A percentile compares a stretch with the other conserved stretches of the same genome.
These are phyloP conservation scores for Calonectria naviculata DNA, from an alignment of 2,329 filamentous ascomycete species.

Conservation along the genomic window DNA sequence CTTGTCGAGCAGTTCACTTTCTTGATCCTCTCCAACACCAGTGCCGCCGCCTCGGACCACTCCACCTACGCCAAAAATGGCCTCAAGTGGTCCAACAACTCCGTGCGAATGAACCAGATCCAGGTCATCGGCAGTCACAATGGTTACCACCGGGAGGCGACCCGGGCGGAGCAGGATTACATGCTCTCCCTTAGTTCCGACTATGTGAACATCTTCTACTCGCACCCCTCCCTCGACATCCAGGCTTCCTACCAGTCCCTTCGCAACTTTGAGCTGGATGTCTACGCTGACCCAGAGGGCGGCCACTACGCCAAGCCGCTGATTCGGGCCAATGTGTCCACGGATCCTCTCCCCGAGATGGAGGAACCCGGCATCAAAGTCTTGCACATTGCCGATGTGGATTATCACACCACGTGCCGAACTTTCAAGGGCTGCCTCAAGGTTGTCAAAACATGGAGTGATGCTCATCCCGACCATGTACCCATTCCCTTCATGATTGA, in stretches of 20 bases:
- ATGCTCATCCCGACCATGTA: conserved; percentile 53
- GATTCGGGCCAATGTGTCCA: conserved; percentile 50
- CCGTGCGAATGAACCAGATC: conserved; percentile 61
- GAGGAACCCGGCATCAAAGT: conserved; percentile 58
- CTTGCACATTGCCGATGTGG: conserved; percentile 61
- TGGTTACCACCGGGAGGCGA: conserved; percentile 60
- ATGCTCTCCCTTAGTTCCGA: conserved; percentile 51
- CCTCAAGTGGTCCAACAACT: conserved; percentile 43
- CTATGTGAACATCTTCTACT: conserved; percentile 58
- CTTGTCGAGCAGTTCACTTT: background rate
- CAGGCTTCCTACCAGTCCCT: conserved; percentile 58
- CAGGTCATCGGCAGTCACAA: conserved; percentile 64
- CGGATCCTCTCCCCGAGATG: conserved; percentile 50
- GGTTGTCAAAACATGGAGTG: conserved; percentile 56
- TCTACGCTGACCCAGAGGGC: conserved; percentile 60
- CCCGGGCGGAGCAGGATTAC: conserved; percentile 50
- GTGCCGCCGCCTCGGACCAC: background rate
- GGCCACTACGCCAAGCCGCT: conserved; percentile 58
- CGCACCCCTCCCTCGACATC: conserved; percentile 55
- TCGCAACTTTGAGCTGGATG: conserved; percentile 59
- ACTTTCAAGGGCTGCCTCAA: conserved; percentile 57
- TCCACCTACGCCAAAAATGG: conserved; percentile 43
- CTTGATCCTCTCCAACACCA: background rate
- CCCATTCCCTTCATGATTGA: conserved; percentile 62
- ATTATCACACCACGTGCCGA: conserved; percentile 57